A percentile compares a stretch with the other conserved stretches of the same genome.
Conservation (phyloP, 2,329 filamentous ascomycete genomes). For the Rhexocercosporidium sp. region DNA sequence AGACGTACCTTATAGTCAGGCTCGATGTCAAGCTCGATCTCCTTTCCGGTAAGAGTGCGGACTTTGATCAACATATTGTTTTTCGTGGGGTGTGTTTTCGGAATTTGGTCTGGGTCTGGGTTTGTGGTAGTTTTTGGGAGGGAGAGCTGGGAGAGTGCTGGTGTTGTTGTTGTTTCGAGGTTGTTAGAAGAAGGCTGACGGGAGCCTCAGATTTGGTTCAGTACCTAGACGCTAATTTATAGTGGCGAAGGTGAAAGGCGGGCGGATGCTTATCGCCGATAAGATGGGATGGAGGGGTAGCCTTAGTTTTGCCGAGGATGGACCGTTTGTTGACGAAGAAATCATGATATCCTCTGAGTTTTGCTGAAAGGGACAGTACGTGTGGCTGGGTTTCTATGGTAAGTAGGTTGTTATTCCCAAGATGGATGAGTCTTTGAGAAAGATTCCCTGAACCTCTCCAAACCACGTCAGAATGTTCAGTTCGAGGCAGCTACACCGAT, state of each 20-base stretch:
- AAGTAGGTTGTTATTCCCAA: not conserved
- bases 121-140: not conserved
- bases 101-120: too few relatives aligned
- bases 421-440: too few relatives aligned
- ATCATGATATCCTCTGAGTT: too few relatives aligned
- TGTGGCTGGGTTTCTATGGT: not conserved
- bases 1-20: conserved; percentile 80
- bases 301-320: not conserved
- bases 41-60: conserved; percentile 95
- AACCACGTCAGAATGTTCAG: too few relatives aligned
- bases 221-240: not conserved
- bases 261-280: not conserved
- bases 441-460: too few relatives aligned
- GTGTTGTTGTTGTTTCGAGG: not conserved
- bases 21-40: conserved; percentile 98
- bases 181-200: conserved; percentile 6
- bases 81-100: not conserved
- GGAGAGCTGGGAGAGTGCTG: not conserved
- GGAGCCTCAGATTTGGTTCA: conserved; percentile 7
- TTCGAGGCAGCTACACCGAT: too few relatives aligned
- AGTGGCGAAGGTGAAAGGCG: not conserved
- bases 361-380: too few relatives aligned
- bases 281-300: not conserved
- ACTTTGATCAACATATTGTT: conserved; percentile 63
- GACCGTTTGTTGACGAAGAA: not conserved